Conservation (phyloP, 1,139 yeast genomes). For the Hansenula sp. region DNA sequence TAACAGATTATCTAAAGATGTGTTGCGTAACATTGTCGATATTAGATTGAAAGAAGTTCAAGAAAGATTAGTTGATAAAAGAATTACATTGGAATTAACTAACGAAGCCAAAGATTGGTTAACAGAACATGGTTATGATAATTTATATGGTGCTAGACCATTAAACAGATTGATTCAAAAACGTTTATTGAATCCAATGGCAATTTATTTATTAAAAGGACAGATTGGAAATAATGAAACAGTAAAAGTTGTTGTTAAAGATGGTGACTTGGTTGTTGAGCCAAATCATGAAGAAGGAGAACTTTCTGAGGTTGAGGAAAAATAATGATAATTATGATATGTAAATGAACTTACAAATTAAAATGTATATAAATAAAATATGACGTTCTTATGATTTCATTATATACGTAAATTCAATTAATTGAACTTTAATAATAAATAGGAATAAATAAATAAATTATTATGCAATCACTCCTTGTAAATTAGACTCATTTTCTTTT, state of each 20-base stretch:
- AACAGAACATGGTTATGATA: constrained; percentile 84
- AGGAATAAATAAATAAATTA: neutral
- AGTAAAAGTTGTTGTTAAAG: constrained; percentile 41
- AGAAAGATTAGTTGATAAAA: constrained; percentile 71
- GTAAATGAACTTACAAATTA: too few relatives aligned
- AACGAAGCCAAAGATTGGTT: constrained; percentile 71
- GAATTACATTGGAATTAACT: constrained; percentile 59
- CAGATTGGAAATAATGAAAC: constrained; percentile 67
- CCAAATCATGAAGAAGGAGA: constrained; percentile 41
- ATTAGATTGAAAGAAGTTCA: constrained; percentile 77
- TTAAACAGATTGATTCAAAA: constrained; percentile 86
- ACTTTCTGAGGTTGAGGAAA: constrained; percentile 10
- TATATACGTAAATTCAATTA: neutral
- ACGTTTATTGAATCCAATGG: constrained; percentile 79
- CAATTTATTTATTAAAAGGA: constrained; percentile 73
- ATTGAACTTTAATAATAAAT: neutral
- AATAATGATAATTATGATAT: neutral
- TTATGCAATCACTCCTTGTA: neutral
- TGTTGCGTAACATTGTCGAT: constrained; percentile 75
- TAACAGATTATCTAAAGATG: constrained; percentile 75
- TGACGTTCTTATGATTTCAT: too few relatives aligned
- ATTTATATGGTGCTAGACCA: constrained; percentile 93
- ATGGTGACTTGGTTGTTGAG: constrained; percentile 34
- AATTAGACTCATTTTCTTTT: neutral
- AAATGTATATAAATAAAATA: neutral